Base-by-base conservation (phyloP, 2,329 filamentous ascomycete species). In the Blastomyces emzantsi region DNA sequence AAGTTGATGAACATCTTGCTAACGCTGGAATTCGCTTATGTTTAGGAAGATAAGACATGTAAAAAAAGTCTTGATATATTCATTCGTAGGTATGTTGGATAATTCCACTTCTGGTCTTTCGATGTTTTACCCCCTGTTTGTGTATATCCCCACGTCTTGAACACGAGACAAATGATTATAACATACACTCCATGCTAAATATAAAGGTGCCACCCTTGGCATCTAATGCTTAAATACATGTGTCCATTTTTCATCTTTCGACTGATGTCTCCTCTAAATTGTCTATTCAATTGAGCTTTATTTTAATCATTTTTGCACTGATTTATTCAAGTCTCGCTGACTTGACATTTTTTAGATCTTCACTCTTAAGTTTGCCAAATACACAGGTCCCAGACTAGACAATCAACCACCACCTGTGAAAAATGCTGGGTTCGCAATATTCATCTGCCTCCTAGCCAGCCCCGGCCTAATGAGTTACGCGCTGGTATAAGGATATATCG, bases 161-260 rank as follows among this genome's bases (percentile, higher is more conserved):
- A 45, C n/a, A 13, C 25, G 57, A 60, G 57, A 60, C 57, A 56
- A 52, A 65, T 65, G 63, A 67, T 69, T 65, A 67, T 63, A 66
- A 66, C 25, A 67, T 58, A 82, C 80, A 83, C 83, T 84, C 82
- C 82, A 85, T 85, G 83, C 83, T 85, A 85, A 85, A 75, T 77
- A 82, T 84, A 81, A 84, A 81, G 81, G 76, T 75, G 73, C 67
- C 67, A 68, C 72, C 72, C 8, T 8, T 45, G 72, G 62, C 64
- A 74, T 73, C 78, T 79, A 73, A 78, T 83, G 82, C 76, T 81
- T 82, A 77, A 36, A 76, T 73, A 78, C 73, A 79, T 81, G 81
- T 83, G 82, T 79, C 80, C 80, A 80, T 80, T 85, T 84, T 84
- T 85, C 83, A 85, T 85, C 83, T 85, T 85, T 85, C 83, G 77